Percentiles rank a stretch among this genome's conserved stretches.
These are phyloP conservation scores for Trichoderma oligosporum DNA, from an alignment of 2,329 filamentous ascomycete species.

Conservation along the genomic window DNA sequence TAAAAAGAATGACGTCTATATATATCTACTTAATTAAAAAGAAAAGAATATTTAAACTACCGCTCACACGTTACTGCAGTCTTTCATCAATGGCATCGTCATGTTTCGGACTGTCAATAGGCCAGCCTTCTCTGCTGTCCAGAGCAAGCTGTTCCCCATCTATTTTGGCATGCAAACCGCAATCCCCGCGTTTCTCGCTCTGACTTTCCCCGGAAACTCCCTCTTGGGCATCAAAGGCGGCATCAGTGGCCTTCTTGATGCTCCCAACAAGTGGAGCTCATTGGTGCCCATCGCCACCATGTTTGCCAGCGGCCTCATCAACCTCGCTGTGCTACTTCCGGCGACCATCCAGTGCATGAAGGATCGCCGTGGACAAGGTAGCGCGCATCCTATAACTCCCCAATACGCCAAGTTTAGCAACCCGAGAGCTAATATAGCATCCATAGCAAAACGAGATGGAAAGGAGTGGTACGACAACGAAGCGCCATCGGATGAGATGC, in stretches of 20 bases:
- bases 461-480: slow-evolving; percentile 79
- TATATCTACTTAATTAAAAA: background rate
- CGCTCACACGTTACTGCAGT: slow-evolving; percentile 41
- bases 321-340: slow-evolving; percentile 69
- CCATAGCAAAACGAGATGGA: slow-evolving; percentile 73
- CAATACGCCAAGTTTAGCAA: slow-evolving; percentile 21
- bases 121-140: slow-evolving; percentile 75
- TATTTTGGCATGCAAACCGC: slow-evolving; percentile 84
- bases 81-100: slow-evolving; percentile 70
- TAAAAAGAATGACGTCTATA: no score
- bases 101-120: slow-evolving; percentile 74
- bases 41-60: background rate
- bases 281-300: slow-evolving; percentile 66
- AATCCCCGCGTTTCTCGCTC: slow-evolving; percentile 66
- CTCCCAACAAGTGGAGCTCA: slow-evolving; percentile 59
- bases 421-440: background rate
- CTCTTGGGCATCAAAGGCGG: slow-evolving; percentile 46
- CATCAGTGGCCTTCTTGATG: slow-evolving; percentile 54
- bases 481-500: slow-evolving; percentile 83
- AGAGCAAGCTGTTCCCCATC: slow-evolving; percentile 76
- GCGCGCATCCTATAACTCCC: slow-evolving; percentile 26
- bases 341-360: slow-evolving; percentile 70
- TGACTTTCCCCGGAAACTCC: slow-evolving; percentile 72
- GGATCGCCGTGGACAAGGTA: slow-evolving; percentile 75
- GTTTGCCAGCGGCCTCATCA: slow-evolving; percentile 66